These are phyloP conservation scores for Didymellaceae sp. DNA, from an alignment of 2,329 filamentous ascomycete species.

Conservation along the genomic window DNA sequence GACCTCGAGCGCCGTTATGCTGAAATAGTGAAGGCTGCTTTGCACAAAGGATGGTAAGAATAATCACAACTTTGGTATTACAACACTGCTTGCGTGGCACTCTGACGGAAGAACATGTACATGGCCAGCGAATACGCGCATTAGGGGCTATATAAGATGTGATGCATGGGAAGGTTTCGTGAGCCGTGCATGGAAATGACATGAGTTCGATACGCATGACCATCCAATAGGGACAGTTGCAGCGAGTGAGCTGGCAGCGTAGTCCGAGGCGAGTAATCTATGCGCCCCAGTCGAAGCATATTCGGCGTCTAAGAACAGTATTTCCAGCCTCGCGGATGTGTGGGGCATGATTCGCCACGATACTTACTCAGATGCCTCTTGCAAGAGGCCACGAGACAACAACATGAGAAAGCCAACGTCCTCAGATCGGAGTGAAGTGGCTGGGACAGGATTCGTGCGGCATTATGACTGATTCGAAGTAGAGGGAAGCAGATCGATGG, in stretches of 20 bases:
- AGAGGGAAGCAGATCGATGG: conserved; percentile 26
- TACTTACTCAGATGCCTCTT: conserved; percentile 25
- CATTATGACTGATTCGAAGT: conserved; percentile 19
- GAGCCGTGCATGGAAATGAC: conserved; percentile 40
- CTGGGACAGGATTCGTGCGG: conserved; percentile 16
- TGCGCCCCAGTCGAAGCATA: conserved; percentile 40
- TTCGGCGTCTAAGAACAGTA: conserved; percentile 28
- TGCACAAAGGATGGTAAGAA: conserved; percentile 24
- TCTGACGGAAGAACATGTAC: conserved; percentile 39
- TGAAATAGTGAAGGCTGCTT: conserved; percentile 32
- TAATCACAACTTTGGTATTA: conserved; percentile 34
- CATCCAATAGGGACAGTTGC: conserved; percentile 39
- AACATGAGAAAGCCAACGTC: conserved; percentile 21
- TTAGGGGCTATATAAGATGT: conserved; percentile 45
- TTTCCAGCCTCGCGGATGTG: conserved; percentile 30
- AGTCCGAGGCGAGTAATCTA: conserved; percentile 42
- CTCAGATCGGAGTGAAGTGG: conserved; percentile 14
- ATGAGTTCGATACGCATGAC: conserved; percentile 33
- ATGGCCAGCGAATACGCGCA: conserved; percentile 41
- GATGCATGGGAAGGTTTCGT: conserved; percentile 33
- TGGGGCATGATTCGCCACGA: conserved; percentile 27
- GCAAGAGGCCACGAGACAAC: conserved; percentile 21
- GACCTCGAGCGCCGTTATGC: conserved; percentile 18
- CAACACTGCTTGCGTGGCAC: conserved; percentile 48
- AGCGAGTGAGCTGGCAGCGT: conserved; percentile 43